Percentiles rank a stretch among this genome's conserved stretches.
These are phyloP conservation scores for Jacaranda copaia DNA, from an alignment of 257 asterid species.

Conservation along the genomic window DNA sequence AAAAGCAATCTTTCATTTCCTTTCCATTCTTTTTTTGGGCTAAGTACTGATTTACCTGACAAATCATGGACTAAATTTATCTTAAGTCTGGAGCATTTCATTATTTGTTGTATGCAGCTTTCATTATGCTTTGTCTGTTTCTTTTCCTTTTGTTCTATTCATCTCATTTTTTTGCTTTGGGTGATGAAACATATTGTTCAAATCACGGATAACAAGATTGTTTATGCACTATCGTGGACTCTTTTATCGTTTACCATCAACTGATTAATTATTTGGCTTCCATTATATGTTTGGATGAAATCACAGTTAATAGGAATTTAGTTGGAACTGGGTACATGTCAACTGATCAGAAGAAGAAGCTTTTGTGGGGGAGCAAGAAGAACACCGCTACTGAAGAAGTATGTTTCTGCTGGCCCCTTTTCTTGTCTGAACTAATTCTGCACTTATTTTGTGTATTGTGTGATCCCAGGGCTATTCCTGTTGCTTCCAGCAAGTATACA, in stretches of 20 bases:
- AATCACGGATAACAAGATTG: conserved; percentile 6
- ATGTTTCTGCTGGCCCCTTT: conserved; percentile 31
- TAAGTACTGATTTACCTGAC: not conserved
- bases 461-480: conserved; percentile 6
- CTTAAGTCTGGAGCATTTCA: not conserved
- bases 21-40: not conserved
- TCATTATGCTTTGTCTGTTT: not conserved
- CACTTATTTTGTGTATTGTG: conserved; percentile 13
- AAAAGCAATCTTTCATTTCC: not conserved
- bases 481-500: conserved; percentile 13
- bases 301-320: conserved; percentile 82
- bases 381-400: conserved; percentile 81
- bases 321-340: conserved; percentile 94
- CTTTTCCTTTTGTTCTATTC: not conserved
- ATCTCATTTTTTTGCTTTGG: not conserved
- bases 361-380: conserved; percentile 97
- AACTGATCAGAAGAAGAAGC: conserved; percentile 98
- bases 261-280: conserved; percentile 33
- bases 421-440: conserved; percentile 17
- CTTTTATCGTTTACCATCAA: conserved; percentile 2
- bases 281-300: conserved; percentile 35
- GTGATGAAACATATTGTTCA: not conserved
- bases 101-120: not conserved
- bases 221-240: not conserved
- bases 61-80: not conserved